Base-by-base conservation (phyloP, 108 stramenopile genomes). In the Skeletonema grethae region DNA sequence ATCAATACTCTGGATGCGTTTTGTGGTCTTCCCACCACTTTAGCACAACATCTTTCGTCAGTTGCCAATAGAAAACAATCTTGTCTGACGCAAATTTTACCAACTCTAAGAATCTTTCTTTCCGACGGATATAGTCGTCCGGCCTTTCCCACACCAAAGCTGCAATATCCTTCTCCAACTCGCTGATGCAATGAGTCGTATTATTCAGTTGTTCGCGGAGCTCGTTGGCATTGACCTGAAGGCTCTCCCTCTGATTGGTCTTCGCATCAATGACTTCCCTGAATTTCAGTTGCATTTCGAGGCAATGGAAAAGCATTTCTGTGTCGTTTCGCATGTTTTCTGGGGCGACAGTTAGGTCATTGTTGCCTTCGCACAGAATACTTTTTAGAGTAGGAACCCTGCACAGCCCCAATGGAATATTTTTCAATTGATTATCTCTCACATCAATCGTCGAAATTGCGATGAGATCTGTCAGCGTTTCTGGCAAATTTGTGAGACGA, bases 251-350 rank as follows among this genome's bases (percentile, higher is more conserved):
- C 22, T 70, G 57, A 6, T 12, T 30, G 16, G 38, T 38, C 46
- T 65, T 70, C 39, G 77, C 64, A 50, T 45, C 57, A 31, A 61
- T 64, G 24, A 56, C 57, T 35, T 78, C 77, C 39, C 66, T 70
- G 55, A 63, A 78, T 39, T 70, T 70, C 25, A 70, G 77, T 48
- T 78, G 77, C 64, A 71, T 66, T 25, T 78, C 77, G 8, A 78
- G 69, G 50, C 77, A 78, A 24, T 28, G 64, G 5, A 78, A 43
- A 15, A 79, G 36, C 4, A 79, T 70, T 12, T 53, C 53, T 18
- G 57, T 79, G 36, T 79, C 63, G 10, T 70, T 64, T 67, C 70
- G 71, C 77, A 79, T 79, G 30, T 71, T 55, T 30, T 48, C 50
- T 53, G 77, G 77, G 0, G 69, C 69, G 7, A 65, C 31, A 28